Percentiles rank a stretch among this genome's conserved stretches.
Evolutionary conservation across 345 rosid species (phyloP).

Genomic region (Moricandia arvensis): DNA sequence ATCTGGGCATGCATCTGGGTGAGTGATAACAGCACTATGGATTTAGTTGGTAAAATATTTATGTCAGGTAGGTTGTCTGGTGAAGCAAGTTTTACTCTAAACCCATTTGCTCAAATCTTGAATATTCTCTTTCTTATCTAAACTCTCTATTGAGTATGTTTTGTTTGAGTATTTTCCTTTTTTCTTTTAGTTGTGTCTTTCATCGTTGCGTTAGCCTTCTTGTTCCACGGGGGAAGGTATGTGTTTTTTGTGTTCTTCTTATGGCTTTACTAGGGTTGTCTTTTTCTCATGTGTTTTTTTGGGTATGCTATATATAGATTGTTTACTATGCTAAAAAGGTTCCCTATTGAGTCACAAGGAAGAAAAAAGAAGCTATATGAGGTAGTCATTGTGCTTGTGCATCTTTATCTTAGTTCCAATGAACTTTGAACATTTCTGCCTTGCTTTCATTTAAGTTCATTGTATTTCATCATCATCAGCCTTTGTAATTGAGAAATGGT

Average conservation of each 20-base stretch:
- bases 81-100: conserved; percentile 24
- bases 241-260: conserved; percentile 1
- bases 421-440: not conserved
- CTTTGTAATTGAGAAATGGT: not conserved
- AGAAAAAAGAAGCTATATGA: conserved; percentile 96
- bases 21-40: conserved; percentile 65
- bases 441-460: not conserved
- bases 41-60: conserved; percentile 77
- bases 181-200: conserved; percentile 70
- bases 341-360: conserved; percentile 96
- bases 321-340: conserved; percentile 90
- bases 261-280: not conserved
- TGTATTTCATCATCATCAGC: not conserved
- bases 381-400: conserved; percentile 44
- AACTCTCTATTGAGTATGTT: not conserved
- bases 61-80: conserved; percentile 61
- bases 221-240: conserved; percentile 97
- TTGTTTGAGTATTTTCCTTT: not conserved
- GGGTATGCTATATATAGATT: conserved; percentile 72
- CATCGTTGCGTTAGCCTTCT: conserved; percentile 83
- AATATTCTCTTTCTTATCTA: not conserved
- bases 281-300: conserved; percentile 12
- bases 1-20: conserved; percentile 89
- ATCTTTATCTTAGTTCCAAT: conserved; percentile 2
- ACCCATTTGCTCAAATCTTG: not conserved